These are phyloP conservation scores for Bacidia rubella DNA, from an alignment of 495 filamentous ascomycete genomes.

Conservation along the genomic window DNA sequence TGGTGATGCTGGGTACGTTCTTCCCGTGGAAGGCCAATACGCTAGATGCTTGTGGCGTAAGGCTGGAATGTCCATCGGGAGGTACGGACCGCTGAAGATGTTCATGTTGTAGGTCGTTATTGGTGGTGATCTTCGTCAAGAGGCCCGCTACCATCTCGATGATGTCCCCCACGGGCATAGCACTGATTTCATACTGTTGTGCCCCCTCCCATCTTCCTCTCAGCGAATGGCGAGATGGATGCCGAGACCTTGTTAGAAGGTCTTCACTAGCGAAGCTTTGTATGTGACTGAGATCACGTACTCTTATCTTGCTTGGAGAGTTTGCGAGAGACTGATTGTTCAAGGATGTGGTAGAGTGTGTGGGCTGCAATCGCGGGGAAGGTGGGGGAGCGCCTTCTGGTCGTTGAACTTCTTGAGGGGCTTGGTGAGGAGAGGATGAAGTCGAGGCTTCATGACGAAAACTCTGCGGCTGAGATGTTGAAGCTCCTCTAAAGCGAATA, in stretches of 20 bases:
- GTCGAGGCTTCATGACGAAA: slow-evolving; percentile 1
- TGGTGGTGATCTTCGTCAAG: slow-evolving; percentile 93
- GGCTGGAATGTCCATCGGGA: slow-evolving; percentile 46
- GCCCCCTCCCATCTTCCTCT: slow-evolving; percentile 27
- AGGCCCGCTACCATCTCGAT: slow-evolving; percentile 99
- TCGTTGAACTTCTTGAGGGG: slow-evolving; percentile 2
- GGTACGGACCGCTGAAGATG: slow-evolving; percentile 59
- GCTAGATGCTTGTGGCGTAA: slow-evolving; percentile 71
- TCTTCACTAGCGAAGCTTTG: slow-evolving; percentile 75
- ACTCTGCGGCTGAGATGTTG: neutral
- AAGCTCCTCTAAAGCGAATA: slow-evolving; percentile 11
- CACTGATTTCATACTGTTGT: slow-evolving; percentile 81
- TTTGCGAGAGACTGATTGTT: slow-evolving; percentile 39
- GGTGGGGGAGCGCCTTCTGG: slow-evolving; percentile 32
- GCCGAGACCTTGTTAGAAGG: slow-evolving; percentile 38
- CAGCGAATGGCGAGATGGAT: slow-evolving; percentile 26
- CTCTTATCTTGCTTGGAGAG: slow-evolving; percentile 64
- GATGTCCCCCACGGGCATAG: slow-evolving; percentile 93
- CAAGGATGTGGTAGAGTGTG: slow-evolving; percentile 35
- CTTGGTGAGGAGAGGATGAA: slow-evolving; percentile 8
- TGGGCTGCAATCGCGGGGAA: slow-evolving; percentile 40
- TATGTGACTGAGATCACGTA: slow-evolving; percentile 77
- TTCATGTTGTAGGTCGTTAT: slow-evolving; percentile 90
- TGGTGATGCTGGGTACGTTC: slow-evolving; percentile 94
- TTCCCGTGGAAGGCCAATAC: slow-evolving; percentile 99